These are phyloP conservation scores for Pseudocercospora fuligena DNA, from an alignment of 2,329 filamentous ascomycete species.

Conservation along the genomic window DNA sequence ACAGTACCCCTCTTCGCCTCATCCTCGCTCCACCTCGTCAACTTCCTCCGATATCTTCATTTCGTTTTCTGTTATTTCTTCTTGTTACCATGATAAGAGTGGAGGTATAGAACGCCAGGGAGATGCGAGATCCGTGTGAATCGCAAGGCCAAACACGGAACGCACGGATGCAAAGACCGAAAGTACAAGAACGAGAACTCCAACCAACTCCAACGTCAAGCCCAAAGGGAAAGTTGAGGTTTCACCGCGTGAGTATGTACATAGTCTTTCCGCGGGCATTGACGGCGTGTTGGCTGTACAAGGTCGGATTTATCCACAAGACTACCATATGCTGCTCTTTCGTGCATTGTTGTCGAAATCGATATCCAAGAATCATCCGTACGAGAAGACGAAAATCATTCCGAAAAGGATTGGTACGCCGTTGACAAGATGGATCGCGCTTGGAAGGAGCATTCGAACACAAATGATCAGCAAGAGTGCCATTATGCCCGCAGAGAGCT, in stretches of 20 bases:
- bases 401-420: conserved; percentile 1
- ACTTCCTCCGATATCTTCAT: neutral
- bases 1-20: neutral
- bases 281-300: conserved; percentile 10
- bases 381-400: conserved; percentile 5
- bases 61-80: neutral
- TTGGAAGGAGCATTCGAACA: neutral
- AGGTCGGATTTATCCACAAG: conserved; percentile 7
- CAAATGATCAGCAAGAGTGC: conserved; percentile 16
- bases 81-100: conserved; percentile 16
- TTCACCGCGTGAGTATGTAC: conserved; percentile 26
- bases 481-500: conserved; percentile 29
- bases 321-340: neutral
- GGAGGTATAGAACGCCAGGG: conserved; percentile 34
- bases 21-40: neutral
- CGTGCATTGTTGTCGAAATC: neutral
- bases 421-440: neutral
- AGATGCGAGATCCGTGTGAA: conserved; percentile 25
- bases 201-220: conserved; percentile 19
- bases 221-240: conserved; percentile 8
- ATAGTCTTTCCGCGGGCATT: conserved; percentile 23
- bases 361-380: conserved; percentile 3
- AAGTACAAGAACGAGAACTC: conserved; percentile 9
- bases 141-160: conserved; percentile 24
- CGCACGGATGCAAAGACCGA: conserved; percentile 14